These are phyloP conservation scores for Podaxis sp. DNA, from an alignment of 768 basidiomycete genomes.

Conservation along the genomic window DNA sequence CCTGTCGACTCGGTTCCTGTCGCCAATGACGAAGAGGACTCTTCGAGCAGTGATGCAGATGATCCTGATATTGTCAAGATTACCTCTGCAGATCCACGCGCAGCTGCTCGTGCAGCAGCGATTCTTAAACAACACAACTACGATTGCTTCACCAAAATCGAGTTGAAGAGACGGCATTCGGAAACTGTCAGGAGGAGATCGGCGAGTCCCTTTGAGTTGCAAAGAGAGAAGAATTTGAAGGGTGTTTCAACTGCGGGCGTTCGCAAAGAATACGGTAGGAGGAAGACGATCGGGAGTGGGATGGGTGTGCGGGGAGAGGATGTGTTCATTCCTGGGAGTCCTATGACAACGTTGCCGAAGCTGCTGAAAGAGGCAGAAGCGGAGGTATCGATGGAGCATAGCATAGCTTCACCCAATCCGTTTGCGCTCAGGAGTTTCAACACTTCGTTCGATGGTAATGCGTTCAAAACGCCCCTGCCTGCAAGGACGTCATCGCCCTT, in stretches of 20 bases:
- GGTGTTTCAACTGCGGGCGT: constrained; percentile 30
- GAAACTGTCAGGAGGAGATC: constrained; percentile 27
- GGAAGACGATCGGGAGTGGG: constrained; percentile 27
- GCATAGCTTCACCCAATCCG: constrained; percentile 13
- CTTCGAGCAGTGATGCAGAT: constrained; percentile 29
- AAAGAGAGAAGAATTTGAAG: constrained; percentile 24
- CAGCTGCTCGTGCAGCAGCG: constrained; percentile 90
- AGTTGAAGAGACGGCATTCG: constrained; percentile 30
- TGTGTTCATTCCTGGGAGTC: constrained; percentile 56
- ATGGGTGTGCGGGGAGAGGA: constrained; percentile 47
- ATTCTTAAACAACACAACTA: constrained; percentile 91
- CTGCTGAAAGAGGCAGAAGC: constrained; percentile 59
- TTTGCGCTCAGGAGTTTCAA: constrained; percentile 9
- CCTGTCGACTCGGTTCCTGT: not conserved
- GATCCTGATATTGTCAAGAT: constrained; percentile 76
- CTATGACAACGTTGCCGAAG: constrained; percentile 50
- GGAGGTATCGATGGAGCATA: constrained; percentile 33
- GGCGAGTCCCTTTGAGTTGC: constrained; percentile 24
- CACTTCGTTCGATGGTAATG: constrained; percentile 12
- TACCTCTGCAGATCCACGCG: constrained; percentile 78
- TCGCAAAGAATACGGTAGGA: constrained; percentile 27
- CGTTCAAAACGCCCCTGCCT: constrained; percentile 28
- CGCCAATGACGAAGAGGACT: constrained; percentile 29
- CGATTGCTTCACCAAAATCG: constrained; percentile 68
- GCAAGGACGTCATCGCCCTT: not conserved